Percentiles rank a stretch among this genome's conserved stretches.
Evolutionary conservation across 2,329 filamentous ascomycete genomes (phyloP).

Genomic region (Microdochium bolleyi): DNA sequence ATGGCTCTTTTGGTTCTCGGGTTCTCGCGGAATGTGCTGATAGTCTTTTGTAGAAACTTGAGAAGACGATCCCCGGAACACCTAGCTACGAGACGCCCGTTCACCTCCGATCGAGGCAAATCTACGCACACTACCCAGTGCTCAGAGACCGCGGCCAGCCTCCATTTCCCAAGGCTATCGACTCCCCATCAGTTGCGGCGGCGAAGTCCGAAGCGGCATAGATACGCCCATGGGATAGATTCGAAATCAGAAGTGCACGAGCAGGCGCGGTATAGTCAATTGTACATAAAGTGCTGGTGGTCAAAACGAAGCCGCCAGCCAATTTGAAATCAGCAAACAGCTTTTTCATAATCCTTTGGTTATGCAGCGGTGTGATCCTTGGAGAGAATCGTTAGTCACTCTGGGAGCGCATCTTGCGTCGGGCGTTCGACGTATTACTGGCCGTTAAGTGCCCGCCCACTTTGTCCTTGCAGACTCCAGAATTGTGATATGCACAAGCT

Average conservation of each 20-base stretch:
- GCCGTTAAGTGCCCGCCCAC: too few species aligned
- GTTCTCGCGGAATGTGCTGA: conserved; percentile 2
- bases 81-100: conserved; percentile 64
- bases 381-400: too few species aligned
- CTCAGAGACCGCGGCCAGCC: conserved; percentile 21
- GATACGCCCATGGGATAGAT: neutral
- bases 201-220: neutral
- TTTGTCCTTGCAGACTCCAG: too few species aligned
- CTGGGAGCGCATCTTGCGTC: too few species aligned
- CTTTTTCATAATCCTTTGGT: too few species aligned
- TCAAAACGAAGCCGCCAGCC: too few species aligned
- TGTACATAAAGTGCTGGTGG: too few species aligned
- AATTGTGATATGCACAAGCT: too few species aligned
- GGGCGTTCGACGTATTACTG: too few species aligned
- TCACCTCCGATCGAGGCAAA: conserved; percentile 60
- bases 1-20: neutral
- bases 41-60: conserved; percentile 52
- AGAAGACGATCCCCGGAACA: conserved; percentile 72
- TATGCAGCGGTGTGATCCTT: too few species aligned
- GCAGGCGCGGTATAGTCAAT: too few species aligned
- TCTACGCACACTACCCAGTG: conserved; percentile 47
- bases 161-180: conserved; percentile 15
- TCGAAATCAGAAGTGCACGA: neutral
- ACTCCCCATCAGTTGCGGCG: neutral
- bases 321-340: too few species aligned